Percentiles rank a stretch among this genome's conserved stretches.
These are phyloP conservation scores for Talaromyces sp. DNA, from an alignment of 2,329 filamentous ascomycete species.

Conservation along the genomic window DNA sequence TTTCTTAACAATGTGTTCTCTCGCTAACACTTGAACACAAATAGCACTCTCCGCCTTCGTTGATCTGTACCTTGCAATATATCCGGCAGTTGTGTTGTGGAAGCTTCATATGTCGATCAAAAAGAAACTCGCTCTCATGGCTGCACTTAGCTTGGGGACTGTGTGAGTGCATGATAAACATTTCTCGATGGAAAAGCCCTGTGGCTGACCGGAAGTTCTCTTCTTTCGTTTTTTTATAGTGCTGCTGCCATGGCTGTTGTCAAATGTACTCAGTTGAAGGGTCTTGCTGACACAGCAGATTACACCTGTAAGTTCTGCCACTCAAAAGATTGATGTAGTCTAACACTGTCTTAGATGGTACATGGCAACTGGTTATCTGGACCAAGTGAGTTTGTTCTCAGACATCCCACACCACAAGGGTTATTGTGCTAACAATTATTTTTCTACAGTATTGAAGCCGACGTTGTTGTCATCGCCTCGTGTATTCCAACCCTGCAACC, in stretches of 20 bases:
- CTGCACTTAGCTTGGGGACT: conserved; percentile 20
- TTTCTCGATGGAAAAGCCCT: not conserved
- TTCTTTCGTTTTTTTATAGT: conserved; percentile 14
- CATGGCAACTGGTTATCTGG: conserved; percentile 41
- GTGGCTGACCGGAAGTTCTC: not conserved
- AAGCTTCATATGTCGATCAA: conserved; percentile 21
- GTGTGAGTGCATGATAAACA: conserved; percentile 15
- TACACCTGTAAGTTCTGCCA: conserved; percentile 23
- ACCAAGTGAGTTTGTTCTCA: conserved; percentile 29
- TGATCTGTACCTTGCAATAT: conserved; percentile 24
- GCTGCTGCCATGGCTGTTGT: conserved; percentile 23
- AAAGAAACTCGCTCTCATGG: conserved; percentile 21
- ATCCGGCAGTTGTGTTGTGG: conserved; percentile 20
- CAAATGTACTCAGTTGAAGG: conserved; percentile 25
- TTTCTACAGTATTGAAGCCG: conserved; percentile 22
- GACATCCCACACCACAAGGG: too few species aligned
- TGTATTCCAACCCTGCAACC: conserved; percentile 31
- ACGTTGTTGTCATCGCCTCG: conserved; percentile 27
- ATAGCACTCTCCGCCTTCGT: conserved; percentile 22
- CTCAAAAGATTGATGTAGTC: not conserved
- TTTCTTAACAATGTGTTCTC: not conserved
- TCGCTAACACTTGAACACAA: not conserved
- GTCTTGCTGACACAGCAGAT: conserved; percentile 22
- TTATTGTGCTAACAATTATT: not conserved
- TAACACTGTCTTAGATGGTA: conserved; percentile 24